phyloP scores from a whole-genome alignment of 148 eudicot genomes.

The Fagopyrum homotropicum region DNA sequence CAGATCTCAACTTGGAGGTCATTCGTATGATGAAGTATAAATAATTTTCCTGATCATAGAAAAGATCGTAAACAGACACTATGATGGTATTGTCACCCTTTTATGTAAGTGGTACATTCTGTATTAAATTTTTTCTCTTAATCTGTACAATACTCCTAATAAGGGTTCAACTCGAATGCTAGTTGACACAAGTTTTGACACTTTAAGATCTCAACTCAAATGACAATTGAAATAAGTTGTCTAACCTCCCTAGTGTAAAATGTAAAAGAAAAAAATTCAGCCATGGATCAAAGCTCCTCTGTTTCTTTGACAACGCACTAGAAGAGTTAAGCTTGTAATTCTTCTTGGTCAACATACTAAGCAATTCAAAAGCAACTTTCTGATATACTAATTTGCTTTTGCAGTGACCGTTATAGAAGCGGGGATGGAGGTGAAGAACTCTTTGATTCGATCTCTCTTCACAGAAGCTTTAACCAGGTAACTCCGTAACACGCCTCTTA shows the following conservation, averaged over 20 bases:
- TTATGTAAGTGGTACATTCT: too few species aligned
- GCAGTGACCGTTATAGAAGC: neutral
- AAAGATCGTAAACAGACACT: too few species aligned
- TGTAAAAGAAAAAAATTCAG: neutral
- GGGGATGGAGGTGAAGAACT: neutral
- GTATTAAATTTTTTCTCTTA: neutral
- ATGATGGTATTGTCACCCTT: too few species aligned
- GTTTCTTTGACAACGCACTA: neutral
- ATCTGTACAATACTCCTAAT: neutral
- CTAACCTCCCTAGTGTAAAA: neutral
- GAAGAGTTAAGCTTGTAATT: neutral
- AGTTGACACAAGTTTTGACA: neutral
- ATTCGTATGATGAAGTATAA: too few species aligned
- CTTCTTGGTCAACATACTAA: neutral
- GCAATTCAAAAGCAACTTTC: constrained; percentile 6
- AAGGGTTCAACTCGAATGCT: neutral
- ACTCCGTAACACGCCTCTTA: neutral
- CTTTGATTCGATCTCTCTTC: neutral
- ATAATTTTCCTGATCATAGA: too few species aligned
- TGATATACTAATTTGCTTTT: constrained; percentile 2
- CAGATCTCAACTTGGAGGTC: too few species aligned
- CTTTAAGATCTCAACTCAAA: neutral
- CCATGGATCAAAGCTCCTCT: neutral
- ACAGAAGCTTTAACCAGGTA: neutral
- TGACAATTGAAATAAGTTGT: neutral